Evolutionary conservation across 257 asterid genomes (phyloP).

Genomic region (Linaria vulgaris): DNA sequence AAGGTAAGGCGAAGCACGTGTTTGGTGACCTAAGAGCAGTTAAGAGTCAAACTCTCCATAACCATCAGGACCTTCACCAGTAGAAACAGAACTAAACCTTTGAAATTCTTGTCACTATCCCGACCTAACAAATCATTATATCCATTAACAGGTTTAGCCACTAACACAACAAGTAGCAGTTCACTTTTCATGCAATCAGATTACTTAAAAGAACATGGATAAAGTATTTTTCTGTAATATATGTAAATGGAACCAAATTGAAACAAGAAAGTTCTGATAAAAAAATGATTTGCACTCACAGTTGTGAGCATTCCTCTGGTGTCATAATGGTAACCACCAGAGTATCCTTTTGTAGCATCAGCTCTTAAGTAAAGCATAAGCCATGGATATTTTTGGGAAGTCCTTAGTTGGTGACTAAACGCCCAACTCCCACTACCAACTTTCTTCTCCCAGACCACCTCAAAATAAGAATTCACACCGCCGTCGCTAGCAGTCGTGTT

Average conservation of each 20-base stretch:
- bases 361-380: constrained; percentile 76
- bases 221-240: too few relatives aligned
- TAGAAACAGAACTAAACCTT: background rate
- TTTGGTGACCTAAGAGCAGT: constrained; percentile 20
- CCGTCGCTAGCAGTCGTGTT: background rate
- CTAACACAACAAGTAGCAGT: background rate
- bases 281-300: constrained; percentile 19
- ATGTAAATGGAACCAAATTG: too few relatives aligned
- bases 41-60: constrained; percentile 5
- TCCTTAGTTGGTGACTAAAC: constrained; percentile 54
- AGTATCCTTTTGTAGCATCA: constrained; percentile 65
- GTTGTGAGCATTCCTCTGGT: constrained; percentile 57
- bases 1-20: constrained; percentile 8
- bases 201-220: too few relatives aligned
- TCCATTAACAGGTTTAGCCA: background rate
- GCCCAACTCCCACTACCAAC: constrained; percentile 62
- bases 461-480: constrained; percentile 36
- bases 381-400: constrained; percentile 67
- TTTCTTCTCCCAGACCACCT: constrained; percentile 66
- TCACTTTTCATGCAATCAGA: too few relatives aligned
- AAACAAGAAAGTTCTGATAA: background rate
- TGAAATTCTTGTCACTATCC: background rate
- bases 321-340: constrained; percentile 78
- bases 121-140: background rate
- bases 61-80: background rate